phyloP scores from a whole-genome alignment of 2,329 filamentous ascomycete genomes.

The Westerdykella aurantiaca region DNA sequence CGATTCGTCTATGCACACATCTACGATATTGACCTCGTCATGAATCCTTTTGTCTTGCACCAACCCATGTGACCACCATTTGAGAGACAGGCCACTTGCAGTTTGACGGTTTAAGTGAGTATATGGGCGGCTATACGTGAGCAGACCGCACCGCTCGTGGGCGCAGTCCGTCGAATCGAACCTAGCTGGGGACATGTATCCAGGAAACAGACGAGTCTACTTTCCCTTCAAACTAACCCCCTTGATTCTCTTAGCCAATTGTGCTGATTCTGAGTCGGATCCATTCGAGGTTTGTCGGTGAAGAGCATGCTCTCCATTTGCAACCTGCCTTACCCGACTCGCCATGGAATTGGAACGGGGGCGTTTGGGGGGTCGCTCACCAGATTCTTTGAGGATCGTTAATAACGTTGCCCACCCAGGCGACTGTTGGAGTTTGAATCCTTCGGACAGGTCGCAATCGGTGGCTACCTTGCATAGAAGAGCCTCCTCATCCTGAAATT shows the following conservation, averaged over 20 bases:
- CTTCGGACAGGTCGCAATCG: conserved; percentile 72
- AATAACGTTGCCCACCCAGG: conserved; percentile 91
- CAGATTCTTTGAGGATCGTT: conserved; percentile 90
- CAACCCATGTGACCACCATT: too few relatives aligned
- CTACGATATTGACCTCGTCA: too few relatives aligned
- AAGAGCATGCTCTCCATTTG: conserved; percentile 21
- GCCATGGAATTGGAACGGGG: conserved; percentile 25
- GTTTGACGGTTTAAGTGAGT: too few relatives aligned
- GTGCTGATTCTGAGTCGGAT: conserved; percentile 51
- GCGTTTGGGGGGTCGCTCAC: conserved; percentile 89
- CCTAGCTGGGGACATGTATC: not conserved
- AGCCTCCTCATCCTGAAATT: conserved; percentile 72
- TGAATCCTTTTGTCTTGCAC: too few relatives aligned
- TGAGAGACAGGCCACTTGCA: too few relatives aligned
- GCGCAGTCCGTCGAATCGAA: not conserved
- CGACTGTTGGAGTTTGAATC: conserved; percentile 76
- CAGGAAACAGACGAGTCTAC: conserved; percentile 10
- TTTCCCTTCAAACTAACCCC: conserved; percentile 50
- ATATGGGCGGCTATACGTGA: too few relatives aligned
- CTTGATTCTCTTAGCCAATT: conserved; percentile 61
- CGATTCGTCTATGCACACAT: too few relatives aligned
- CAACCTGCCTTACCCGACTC: conserved; percentile 35
- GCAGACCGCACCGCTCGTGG: not conserved
- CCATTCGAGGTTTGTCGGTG: conserved; percentile 24
- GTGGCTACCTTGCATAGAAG: conserved; percentile 81